Conservation (phyloP, 305 asterid species). For the Fraxinus nigra region DNA sequence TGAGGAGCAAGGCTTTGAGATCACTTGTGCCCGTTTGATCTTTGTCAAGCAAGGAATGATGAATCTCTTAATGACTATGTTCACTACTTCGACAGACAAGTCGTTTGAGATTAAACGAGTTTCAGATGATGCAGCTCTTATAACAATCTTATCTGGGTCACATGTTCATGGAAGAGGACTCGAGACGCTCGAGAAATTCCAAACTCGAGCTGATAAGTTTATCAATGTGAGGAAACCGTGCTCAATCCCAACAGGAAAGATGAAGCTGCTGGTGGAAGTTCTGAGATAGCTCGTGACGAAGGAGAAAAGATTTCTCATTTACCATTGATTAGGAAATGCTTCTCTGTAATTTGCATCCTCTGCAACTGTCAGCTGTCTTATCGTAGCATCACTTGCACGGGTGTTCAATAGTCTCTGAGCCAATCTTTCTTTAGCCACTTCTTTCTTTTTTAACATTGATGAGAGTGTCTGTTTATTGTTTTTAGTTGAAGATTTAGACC, state of each 20-base stretch:
- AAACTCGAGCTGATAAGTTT: background rate
- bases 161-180: background rate
- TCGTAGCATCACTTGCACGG: slow-evolving; percentile 50
- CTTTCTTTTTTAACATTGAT: slow-evolving; percentile 82
- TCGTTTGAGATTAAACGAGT: background rate
- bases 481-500: slow-evolving; percentile 31
- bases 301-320: slow-evolving; percentile 24
- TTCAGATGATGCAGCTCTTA: background rate
- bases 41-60: background rate
- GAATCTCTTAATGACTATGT: background rate
- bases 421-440: slow-evolving; percentile 64
- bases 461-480: slow-evolving; percentile 65
- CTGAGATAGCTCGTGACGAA: background rate
- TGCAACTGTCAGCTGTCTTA: slow-evolving; percentile 42
- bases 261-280: background rate
- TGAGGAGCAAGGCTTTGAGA: background rate
- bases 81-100: background rate
- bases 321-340: slow-evolving; percentile 90
- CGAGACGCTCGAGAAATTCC: background rate
- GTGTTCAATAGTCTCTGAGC: slow-evolving; percentile 54
- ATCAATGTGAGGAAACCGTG: background rate
- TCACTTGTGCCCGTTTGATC: background rate
- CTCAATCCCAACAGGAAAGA: background rate
- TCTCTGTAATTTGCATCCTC: slow-evolving; percentile 66
- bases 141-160: background rate